phyloP scores from a whole-genome alignment of 371 early-diverging fungal genomes.

The Mucor mucedo region DNA sequence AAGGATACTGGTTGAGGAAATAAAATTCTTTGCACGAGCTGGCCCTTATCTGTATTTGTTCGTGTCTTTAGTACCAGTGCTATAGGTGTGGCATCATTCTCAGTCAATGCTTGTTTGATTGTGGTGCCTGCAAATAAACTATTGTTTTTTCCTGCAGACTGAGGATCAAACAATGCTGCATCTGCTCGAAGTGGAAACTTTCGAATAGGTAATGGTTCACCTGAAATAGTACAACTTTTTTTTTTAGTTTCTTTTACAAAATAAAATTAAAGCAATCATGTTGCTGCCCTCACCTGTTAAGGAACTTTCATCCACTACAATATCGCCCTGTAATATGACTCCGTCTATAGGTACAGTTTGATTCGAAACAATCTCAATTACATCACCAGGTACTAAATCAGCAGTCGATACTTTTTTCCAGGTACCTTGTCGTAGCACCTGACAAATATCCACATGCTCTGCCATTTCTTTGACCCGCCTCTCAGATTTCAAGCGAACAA shows the following conservation, averaged over 20 bases:
- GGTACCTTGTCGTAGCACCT: conserved; percentile 55
- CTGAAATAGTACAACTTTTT: conserved; percentile 6
- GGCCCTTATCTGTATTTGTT: conserved; percentile 80
- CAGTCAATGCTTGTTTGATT: conserved; percentile 28
- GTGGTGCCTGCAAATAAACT: conserved; percentile 50
- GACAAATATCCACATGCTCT: conserved; percentile 49
- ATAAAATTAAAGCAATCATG: neutral
- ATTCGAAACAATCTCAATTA: conserved; percentile 46
- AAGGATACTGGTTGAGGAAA: conserved; percentile 74
- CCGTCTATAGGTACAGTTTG: conserved; percentile 67
- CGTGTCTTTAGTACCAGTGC: conserved; percentile 75
- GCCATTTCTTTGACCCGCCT: conserved; percentile 64
- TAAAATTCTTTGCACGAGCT: conserved; percentile 79
- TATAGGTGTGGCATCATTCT: conserved; percentile 11
- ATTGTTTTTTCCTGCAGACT: conserved; percentile 34
- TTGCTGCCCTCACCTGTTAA: conserved; percentile 47
- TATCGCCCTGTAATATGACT: conserved; percentile 66
- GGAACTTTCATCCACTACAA: conserved; percentile 71
- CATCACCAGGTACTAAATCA: conserved; percentile 74
- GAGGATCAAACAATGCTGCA: conserved; percentile 15
- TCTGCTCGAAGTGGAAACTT: conserved; percentile 46
- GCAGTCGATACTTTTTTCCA: conserved; percentile 54
- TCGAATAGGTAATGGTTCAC: conserved; percentile 59
- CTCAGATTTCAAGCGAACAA: conserved; percentile 62
- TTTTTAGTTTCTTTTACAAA: neutral